phyloP scores from a whole-genome alignment of 257 asterid species.

The Jasminum sambac region DNA sequence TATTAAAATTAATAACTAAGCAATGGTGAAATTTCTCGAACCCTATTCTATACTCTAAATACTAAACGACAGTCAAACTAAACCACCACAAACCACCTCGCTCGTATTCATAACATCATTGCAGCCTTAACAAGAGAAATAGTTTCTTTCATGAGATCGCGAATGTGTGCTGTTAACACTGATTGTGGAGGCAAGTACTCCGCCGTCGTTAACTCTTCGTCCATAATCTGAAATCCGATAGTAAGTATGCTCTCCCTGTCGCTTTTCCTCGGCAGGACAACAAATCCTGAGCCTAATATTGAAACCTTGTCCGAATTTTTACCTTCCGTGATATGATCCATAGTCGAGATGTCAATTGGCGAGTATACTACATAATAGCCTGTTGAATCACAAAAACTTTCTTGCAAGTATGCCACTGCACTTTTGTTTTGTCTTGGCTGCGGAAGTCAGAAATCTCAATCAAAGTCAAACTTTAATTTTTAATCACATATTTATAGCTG shows the following conservation, averaged over 20 bases:
- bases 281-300: slow-evolving; percentile 48
- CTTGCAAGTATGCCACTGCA: slow-evolving; percentile 42
- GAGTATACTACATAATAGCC: slow-evolving; percentile 37
- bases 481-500: too few relatives aligned
- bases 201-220: slow-evolving; percentile 31
- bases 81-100: background rate
- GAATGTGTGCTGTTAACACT: slow-evolving; percentile 29
- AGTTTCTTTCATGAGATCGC: slow-evolving; percentile 42
- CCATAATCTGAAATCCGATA: slow-evolving; percentile 43
- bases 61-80: background rate
- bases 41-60: background rate
- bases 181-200: slow-evolving; percentile 38
- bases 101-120: background rate
- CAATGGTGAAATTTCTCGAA: background rate
- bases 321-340: slow-evolving; percentile 40
- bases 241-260: slow-evolving; percentile 39
- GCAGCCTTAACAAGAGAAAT: slow-evolving; percentile 35
- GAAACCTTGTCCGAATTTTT: slow-evolving; percentile 36
- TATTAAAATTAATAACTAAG: background rate
- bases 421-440: slow-evolving; percentile 27
- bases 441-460: background rate
- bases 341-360: slow-evolving; percentile 40
- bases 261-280: slow-evolving; percentile 31
- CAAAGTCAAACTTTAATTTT: too few relatives aligned
- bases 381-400: slow-evolving; percentile 45